These are phyloP conservation scores for Pisolithus sp. DNA, from an alignment of 768 basidiomycete genomes.

Conservation along the genomic window DNA sequence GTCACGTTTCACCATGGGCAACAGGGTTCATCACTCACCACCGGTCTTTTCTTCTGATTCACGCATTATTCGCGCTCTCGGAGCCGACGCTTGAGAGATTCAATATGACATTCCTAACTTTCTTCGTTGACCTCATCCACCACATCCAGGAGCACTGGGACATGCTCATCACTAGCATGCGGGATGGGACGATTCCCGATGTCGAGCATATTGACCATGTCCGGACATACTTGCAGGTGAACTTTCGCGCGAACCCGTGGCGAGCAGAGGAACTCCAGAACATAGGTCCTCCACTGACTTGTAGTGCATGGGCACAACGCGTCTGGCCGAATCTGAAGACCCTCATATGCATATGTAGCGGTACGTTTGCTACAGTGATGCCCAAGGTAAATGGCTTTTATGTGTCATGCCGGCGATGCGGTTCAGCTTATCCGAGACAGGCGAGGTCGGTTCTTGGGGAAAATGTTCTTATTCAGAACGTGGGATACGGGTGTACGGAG, in stretches of 20 bases:
- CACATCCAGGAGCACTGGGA: conserved; percentile 14
- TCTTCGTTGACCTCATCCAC: conserved; percentile 10
- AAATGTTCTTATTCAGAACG: neutral
- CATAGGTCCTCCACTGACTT: conserved; percentile 9
- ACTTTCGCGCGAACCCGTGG: conserved; percentile 6
- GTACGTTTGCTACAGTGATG: conserved; percentile 5
- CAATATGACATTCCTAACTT: neutral
- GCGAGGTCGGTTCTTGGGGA: neutral
- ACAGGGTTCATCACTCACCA: conserved; percentile 8
- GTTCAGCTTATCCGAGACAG: neutral
- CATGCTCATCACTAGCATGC: conserved; percentile 11
- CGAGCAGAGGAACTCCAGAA: conserved; percentile 15
- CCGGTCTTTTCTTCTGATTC: conserved; percentile 14
- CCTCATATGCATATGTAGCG: conserved; percentile 7
- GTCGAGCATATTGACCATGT: conserved; percentile 8
- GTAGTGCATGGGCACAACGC: conserved; percentile 11
- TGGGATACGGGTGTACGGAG: conserved; percentile 12
- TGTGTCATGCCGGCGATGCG: neutral
- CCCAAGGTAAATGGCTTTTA: conserved; percentile 7
- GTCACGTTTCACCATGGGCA: conserved; percentile 10
- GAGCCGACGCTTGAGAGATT: conserved; percentile 2
- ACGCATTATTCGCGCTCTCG: conserved; percentile 17
- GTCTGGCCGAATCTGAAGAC: conserved; percentile 10
- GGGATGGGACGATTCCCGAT: conserved; percentile 11
- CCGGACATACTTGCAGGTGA: conserved; percentile 11